These are phyloP conservation scores for Pelargonium myrrhifolium DNA, from an alignment of 441 rosid genomes.

Conservation along the genomic window DNA sequence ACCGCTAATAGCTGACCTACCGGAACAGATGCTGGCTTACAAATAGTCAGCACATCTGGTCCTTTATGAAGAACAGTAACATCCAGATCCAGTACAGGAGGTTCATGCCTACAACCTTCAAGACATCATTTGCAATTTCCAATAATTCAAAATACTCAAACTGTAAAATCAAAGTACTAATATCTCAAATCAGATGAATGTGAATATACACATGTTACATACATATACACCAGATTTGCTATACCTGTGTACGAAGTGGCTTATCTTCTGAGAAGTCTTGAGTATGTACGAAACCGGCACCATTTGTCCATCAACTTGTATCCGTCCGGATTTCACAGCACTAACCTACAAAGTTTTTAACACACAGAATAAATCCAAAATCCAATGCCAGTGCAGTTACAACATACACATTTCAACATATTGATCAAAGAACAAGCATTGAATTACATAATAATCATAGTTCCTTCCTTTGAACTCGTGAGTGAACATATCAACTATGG, in stretches of 20 bases:
- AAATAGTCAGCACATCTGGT: conserved; percentile 67
- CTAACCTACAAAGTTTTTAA: conserved; percentile 38
- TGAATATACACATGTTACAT: neutral
- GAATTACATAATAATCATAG: conserved; percentile 67
- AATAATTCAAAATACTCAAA: conserved; percentile 18
- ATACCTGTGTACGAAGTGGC: conserved; percentile 86
- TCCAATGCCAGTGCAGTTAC: neutral
- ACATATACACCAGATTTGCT: neutral
- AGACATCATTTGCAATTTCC: conserved; percentile 24
- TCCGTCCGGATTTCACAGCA: conserved; percentile 79
- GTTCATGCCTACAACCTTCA: conserved; percentile 76
- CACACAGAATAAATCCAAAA: neutral
- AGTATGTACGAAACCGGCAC: conserved; percentile 73
- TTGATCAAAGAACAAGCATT: neutral
- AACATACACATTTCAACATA: conserved; percentile 1
- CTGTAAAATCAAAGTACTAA: neutral
- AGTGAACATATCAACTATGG: conserved; percentile 74
- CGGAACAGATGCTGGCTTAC: conserved; percentile 83
- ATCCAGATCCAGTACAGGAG: conserved; percentile 66
- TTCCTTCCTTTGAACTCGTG: conserved; percentile 83
- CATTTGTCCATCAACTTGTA: conserved; percentile 67
- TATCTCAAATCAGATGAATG: neutral
- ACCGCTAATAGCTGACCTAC: conserved; percentile 37
- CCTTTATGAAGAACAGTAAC: conserved; percentile 56
- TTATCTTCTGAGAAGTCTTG: conserved; percentile 69